Conservation (phyloP, 768 basidiomycete genomes). For the Kwoniella europaea region DNA sequence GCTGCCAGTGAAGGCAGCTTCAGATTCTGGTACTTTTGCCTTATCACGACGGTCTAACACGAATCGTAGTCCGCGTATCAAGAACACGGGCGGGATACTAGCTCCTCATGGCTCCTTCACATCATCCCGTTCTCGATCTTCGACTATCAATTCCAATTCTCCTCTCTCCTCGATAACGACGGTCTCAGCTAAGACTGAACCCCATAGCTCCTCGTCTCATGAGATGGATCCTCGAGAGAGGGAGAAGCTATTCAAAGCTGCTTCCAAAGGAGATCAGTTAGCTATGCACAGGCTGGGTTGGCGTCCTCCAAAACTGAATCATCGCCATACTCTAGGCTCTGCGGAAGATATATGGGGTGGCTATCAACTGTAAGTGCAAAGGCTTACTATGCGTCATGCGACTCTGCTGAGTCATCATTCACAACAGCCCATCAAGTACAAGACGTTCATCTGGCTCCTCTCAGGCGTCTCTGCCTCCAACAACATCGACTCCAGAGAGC, state of each 20-base stretch:
- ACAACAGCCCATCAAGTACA: background rate
- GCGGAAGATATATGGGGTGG: conserved; percentile 35
- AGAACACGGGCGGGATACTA: conserved; percentile 27
- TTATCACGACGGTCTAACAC: background rate
- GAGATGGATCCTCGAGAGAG: conserved; percentile 22
- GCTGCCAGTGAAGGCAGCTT: conserved; percentile 14
- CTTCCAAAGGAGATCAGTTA: conserved; percentile 36
- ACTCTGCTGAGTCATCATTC: background rate
- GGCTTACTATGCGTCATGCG: background rate
- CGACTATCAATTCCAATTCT: conserved; percentile 7
- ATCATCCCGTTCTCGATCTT: conserved; percentile 18
- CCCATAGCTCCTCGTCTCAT: conserved; percentile 1
- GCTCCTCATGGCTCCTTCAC: conserved; percentile 48
- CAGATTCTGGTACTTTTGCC: conserved; percentile 14
- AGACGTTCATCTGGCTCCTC: conserved; percentile 16
- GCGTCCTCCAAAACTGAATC: conserved; percentile 1
- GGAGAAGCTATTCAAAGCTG: conserved; percentile 22
- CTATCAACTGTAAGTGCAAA: conserved; percentile 19
- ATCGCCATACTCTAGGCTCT: conserved; percentile 27
- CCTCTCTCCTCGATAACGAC: conserved; percentile 1
- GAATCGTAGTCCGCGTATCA: conserved; percentile 25
- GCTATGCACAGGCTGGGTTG: conserved; percentile 35
- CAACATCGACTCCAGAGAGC: background rate
- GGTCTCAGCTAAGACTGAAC: background rate
- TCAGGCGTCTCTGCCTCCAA: conserved; percentile 3